Conservation (phyloP, 2,329 filamentous ascomycete species). For the Fusarium hostae region DNA sequence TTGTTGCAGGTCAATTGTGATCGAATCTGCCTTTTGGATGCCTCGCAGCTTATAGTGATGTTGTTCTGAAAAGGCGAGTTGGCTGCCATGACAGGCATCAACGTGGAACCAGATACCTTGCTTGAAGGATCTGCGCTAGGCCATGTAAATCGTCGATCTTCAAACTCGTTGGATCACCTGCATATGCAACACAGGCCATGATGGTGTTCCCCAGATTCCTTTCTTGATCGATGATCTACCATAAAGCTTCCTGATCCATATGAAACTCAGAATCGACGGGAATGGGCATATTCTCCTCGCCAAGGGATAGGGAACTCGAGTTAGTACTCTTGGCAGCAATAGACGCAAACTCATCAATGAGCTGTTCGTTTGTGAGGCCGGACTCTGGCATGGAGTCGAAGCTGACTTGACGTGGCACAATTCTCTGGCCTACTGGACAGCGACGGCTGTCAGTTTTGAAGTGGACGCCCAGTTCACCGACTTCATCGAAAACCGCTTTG, state of each 20-base stretch:
- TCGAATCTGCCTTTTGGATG: not conserved
- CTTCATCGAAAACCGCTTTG: not conserved
- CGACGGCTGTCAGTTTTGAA: not conserved
- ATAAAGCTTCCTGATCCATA: not conserved
- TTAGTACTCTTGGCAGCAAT: not conserved
- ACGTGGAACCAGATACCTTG: not conserved
- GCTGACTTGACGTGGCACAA: not conserved
- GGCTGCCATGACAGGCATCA: not conserved
- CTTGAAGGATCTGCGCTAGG: not conserved
- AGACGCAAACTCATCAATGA: not conserved
- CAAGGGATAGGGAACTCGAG: not conserved
- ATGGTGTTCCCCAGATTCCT: accelerated
- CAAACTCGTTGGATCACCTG: not conserved
- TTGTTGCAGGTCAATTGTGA: not conserved
- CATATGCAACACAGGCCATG: not conserved
- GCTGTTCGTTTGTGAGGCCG: not conserved
- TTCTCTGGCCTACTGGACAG: not conserved
- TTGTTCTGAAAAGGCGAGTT: not conserved
- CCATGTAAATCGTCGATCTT: not conserved
- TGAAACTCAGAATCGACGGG: not conserved
- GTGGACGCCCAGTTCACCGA: not conserved
- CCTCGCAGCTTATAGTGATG: not conserved
- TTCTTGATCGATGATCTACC: not conserved
- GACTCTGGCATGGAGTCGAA: not conserved
- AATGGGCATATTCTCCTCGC: not conserved